Evolutionary conservation across 108 stramenopile genomes (phyloP), one percentile per base, ranked within the genome.

Genomic region (Pseudonitzschia delicatissima): DNA sequence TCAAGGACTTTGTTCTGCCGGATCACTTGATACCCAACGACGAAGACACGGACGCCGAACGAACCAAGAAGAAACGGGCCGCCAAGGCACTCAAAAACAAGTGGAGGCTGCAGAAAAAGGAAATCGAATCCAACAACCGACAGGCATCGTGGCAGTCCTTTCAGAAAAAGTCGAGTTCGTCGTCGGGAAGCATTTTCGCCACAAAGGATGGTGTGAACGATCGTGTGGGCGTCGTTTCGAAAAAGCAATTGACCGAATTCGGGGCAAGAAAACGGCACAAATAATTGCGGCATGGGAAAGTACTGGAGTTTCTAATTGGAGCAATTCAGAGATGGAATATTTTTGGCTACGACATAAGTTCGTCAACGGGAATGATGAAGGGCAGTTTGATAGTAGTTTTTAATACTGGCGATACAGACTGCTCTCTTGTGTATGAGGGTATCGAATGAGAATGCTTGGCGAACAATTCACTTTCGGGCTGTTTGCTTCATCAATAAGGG

Each of bases 141-240:
- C 85, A 87, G 40, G 84, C 82, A 32, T 81, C 86, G 20, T 93
- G 92, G 92, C 84, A 91, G 62, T 77, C 76, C 29, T 93, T 93
- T 78, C 82, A 84, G 65, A 71, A 74, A 8, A 77, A 69, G 50
- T 27, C 3, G 40, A 23, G 11, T 15, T 50, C 44, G 13, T 70
- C 64, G 2, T 67, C 39, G 35, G 40, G 48, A 0, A 87, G 86
- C 55, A 93, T 93, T 21, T 93, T 93, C 77, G 64, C 85, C 9
- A 90, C 88, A 0, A 78, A 84, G 51, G 84, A 87, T 32, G 82
- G 83, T 11, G 82, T 80, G 17, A 73, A 85, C 71, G 81, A 84
- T 11, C 82, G 79, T 39, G 86, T 88, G 33, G 91, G 91, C 8
- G 91, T 92, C 6, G 73, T 92, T 8, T 81, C 87, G 33, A 78